Conservation (phyloP, 2,329 filamentous ascomycete genomes). For the Trichoderma sp. region DNA sequence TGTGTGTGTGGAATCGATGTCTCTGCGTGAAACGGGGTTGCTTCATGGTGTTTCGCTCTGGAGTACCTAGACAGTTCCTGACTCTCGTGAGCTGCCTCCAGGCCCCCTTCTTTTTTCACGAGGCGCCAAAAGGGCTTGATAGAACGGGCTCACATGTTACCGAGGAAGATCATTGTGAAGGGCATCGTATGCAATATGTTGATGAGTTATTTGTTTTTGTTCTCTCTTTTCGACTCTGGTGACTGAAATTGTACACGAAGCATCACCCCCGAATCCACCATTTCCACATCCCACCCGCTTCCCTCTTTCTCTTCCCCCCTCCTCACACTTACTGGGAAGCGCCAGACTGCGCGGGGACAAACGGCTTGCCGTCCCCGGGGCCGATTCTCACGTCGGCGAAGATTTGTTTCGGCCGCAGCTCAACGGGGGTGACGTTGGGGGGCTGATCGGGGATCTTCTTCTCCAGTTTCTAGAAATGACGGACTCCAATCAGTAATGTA, state of each 20-base stretch:
- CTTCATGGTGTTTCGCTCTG: not conserved
- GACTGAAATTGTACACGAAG: conserved; percentile 38
- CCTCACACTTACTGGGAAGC: conserved; percentile 42
- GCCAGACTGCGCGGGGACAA: conserved; percentile 41
- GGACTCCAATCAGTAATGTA: conserved; percentile 1
- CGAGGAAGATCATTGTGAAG: not conserved
- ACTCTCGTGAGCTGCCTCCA: not conserved
- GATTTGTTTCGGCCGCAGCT: conserved; percentile 68
- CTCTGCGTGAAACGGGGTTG: conserved; percentile 10
- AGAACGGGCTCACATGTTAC: not conserved
- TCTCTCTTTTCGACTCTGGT: conserved; percentile 33
- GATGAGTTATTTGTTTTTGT: conserved; percentile 13
- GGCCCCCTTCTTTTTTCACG: not conserved
- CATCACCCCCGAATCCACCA: conserved; percentile 27
- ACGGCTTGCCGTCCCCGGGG: conserved; percentile 49
- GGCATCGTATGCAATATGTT: conserved; percentile 1
- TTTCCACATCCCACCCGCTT: conserved; percentile 26
- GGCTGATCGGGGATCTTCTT: conserved; percentile 78
- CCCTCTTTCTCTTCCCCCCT: conserved; percentile 29
- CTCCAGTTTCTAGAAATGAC: conserved; percentile 67
- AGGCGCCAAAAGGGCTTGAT: not conserved
- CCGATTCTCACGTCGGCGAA: conserved; percentile 58
- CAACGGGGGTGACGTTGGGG: conserved; percentile 69
- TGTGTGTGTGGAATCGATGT: not conserved
- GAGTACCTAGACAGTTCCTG: not conserved